phyloP scores from a whole-genome alignment of 257 asterid genomes.

The Solanum chmielewskii region DNA sequence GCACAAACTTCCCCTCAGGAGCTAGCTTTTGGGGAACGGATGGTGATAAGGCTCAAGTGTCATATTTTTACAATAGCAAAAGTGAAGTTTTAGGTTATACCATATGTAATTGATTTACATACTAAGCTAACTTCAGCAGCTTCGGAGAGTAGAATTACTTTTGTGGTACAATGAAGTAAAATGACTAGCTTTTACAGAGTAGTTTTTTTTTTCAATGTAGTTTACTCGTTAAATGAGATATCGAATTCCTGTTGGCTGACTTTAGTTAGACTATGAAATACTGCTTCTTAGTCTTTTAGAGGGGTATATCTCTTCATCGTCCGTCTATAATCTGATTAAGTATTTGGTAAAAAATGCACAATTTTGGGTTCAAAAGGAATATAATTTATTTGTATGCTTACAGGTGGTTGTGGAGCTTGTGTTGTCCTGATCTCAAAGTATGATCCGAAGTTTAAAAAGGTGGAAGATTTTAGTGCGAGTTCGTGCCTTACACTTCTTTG shows the following conservation, averaged over 20 bases:
- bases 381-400: background rate
- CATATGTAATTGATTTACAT: background rate
- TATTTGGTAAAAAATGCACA: background rate
- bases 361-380: background rate
- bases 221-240: background rate
- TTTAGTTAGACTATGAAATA: background rate
- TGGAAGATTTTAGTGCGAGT: conserved; percentile 35
- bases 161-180: background rate
- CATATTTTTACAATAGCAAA: background rate
- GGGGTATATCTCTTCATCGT: background rate
- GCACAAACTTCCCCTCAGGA: too few species aligned
- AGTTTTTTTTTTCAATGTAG: background rate
- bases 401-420: conserved; percentile 91
- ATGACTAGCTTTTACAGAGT: background rate
- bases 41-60: background rate
- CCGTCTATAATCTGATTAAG: background rate
- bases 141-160: background rate
- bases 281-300: background rate
- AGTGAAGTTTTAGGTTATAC: background rate
- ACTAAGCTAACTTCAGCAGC: background rate
- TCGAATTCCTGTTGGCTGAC: background rate
- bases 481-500: conserved; percentile 74
- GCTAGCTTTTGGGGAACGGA: too few species aligned
- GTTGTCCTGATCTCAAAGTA: conserved; percentile 58
- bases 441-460: conserved; percentile 16